Base-by-base conservation (phyloP, 805 yeast species). In the Cephaloascus albidus region DNA sequence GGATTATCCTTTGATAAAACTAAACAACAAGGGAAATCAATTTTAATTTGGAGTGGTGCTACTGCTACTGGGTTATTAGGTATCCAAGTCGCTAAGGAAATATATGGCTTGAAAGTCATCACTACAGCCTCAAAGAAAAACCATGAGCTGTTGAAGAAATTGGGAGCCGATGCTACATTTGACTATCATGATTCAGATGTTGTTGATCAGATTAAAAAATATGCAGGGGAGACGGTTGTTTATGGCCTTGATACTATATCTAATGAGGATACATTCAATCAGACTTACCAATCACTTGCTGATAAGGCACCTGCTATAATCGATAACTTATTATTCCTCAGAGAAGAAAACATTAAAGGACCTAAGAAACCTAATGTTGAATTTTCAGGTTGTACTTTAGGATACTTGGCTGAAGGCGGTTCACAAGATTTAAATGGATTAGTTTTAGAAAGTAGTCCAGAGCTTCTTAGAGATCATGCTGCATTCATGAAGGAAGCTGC, bases 31-130 rank as follows among this genome's bases (percentile, higher is more conserved):
- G 64, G 61, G 35, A 61, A 61, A 41, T 61, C 61, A 43, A 51
- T 78, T 31, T 51, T 78, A 37, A 60, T 78, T 36, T 76, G 81
- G 79, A 80, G 82, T 50, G 89, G 83, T 45, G 75, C 85, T n/a
- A 68, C 84, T 17, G 70, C 81, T 18, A 67, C 80, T 12, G 88
- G 87, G 18, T 64, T 61, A 37, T 36, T 62, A 18, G 75, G 78
- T 10, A 69, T 78, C 39, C 89, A 83, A 62, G 45, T 78, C 35
- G 51, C 53, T 16, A 73, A 72, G 48, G 51, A 61, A 28, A 43
- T 72, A 5, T 61, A 45, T 38, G 65, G 64, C 10, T 38, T 60
- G 18, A 55, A 54, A 17, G 64, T 64, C 3, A 39, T 58, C 10
- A 47, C 60, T 12, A 70, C 74, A 34, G 78, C 83, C 10, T 72